These are phyloP conservation scores for Boletus edulis DNA, from an alignment of 768 basidiomycete genomes.

Conservation along the genomic window DNA sequence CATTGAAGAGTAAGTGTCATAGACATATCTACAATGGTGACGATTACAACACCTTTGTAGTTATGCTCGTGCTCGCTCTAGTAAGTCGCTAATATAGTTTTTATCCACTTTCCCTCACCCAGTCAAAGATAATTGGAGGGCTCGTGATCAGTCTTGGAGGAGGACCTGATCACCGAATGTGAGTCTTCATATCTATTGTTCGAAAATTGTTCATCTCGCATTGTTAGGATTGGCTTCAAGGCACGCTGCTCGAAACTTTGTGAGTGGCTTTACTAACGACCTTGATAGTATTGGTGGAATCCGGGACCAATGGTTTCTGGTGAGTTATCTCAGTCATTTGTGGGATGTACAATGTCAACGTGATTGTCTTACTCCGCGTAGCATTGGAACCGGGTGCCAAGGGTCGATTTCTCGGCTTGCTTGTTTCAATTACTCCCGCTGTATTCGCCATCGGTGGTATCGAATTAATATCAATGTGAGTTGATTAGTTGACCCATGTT, in stretches of 20 bases:
- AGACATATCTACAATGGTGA: neutral
- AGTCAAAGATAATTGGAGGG: conserved; percentile 33
- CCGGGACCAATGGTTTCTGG: conserved; percentile 26
- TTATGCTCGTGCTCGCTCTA: conserved; percentile 37
- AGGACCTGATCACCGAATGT: conserved; percentile 48
- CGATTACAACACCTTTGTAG: conserved; percentile 15
- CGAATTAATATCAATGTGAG: conserved; percentile 70
- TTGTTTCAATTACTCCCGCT: conserved; percentile 18
- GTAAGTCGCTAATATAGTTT: conserved; percentile 1
- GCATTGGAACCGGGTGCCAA: conserved; percentile 19
- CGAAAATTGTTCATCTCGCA: conserved; percentile 4
- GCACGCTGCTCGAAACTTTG: neutral
- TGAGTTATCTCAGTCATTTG: neutral
- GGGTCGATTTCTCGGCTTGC: conserved; percentile 24
- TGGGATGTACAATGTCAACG: neutral
- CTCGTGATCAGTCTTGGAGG: conserved; percentile 60
- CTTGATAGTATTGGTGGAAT: conserved; percentile 20
- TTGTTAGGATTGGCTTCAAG: conserved; percentile 18
- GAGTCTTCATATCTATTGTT: conserved; percentile 31
- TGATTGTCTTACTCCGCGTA: neutral
- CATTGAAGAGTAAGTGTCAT: conserved; percentile 19
- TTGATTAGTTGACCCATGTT: conserved; percentile 15
- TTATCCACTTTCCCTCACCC: neutral
- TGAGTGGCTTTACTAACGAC: neutral
- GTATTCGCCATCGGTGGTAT: conserved; percentile 79